phyloP scores from a whole-genome alignment of 495 filamentous ascomycete species.

The Xylona heveae region DNA sequence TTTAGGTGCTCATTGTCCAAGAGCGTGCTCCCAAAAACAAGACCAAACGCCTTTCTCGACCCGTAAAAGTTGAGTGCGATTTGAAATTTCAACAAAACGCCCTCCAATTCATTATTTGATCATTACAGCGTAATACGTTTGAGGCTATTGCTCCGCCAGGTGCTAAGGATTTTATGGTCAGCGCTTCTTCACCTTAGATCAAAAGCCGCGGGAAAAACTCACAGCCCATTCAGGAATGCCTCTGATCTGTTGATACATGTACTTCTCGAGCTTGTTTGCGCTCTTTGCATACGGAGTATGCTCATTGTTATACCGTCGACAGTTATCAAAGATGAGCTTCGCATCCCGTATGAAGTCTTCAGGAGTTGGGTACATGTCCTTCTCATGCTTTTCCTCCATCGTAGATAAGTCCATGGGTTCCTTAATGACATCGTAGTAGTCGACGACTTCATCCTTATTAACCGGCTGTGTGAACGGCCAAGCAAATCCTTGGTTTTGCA shows the following conservation, averaged over 20 bases:
- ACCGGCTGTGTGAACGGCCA: constrained; percentile 95
- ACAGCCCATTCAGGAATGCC: constrained; percentile 92
- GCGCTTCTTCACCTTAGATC: no score
- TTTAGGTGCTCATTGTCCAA: no score
- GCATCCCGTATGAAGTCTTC: constrained; percentile 91
- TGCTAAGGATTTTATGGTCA: no score
- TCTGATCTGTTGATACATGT: constrained; percentile 85
- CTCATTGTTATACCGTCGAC: constrained; percentile 89
- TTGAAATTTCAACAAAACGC: no score
- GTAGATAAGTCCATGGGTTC: constrained; percentile 94
- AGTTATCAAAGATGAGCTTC: constrained; percentile 83
- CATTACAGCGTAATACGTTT: no score
- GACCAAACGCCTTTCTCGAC: no score
- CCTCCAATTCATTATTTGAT: no score
- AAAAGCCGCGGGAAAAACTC: constrained; percentile 14
- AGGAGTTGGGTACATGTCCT: constrained; percentile 73
- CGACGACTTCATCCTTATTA: constrained; percentile 81
- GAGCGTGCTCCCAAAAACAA: no score
- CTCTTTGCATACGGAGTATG: constrained; percentile 88
- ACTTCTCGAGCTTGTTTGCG: constrained; percentile 89
- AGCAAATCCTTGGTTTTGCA: constrained; percentile 76
- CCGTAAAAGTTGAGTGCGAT: no score
- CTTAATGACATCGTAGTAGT: constrained; percentile 97
- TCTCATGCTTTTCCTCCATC: constrained; percentile 91
- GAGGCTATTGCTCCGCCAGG: no score